Conservation (phyloP, 768 basidiomycete genomes). For the Exidia glandulosa region DNA sequence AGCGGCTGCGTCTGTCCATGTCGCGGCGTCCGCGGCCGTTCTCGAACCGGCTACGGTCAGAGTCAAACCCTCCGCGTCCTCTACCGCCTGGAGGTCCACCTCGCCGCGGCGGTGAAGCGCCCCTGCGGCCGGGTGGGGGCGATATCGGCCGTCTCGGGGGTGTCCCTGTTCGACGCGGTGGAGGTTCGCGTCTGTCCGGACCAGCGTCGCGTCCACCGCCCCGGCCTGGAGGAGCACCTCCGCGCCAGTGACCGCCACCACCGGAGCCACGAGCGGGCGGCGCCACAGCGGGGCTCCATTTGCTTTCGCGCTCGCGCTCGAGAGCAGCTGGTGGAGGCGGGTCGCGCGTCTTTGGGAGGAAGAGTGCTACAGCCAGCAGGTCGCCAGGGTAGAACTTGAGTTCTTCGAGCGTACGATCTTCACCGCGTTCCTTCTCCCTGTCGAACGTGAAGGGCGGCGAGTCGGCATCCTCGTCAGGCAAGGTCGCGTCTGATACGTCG, state of each 20-base stretch:
- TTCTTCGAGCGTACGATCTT: conserved; percentile 68
- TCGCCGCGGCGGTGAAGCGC: too few species aligned
- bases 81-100: conserved; percentile 25
- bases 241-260: conserved; percentile 30
- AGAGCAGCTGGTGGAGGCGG: conserved; percentile 33
- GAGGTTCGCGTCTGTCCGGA: conserved; percentile 56
- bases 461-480: conserved; percentile 34
- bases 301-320: conserved; percentile 28
- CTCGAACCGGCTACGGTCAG: conserved; percentile 9
- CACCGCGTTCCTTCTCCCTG: conserved; percentile 32
- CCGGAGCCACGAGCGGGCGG: conserved; percentile 11
- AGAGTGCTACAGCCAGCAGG: conserved; percentile 61
- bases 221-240: conserved; percentile 36
- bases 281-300: conserved; percentile 7
- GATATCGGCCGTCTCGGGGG: neutral
- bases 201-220: conserved; percentile 56
- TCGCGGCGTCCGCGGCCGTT: conserved; percentile 18
- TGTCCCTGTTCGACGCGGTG: conserved; percentile 18
- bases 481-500: conserved; percentile 75
- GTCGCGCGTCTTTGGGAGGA: conserved; percentile 53
- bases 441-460: conserved; percentile 1
- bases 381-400: conserved; percentile 74
- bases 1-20: too few species aligned
- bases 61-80: conserved; percentile 33
- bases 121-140: too few species aligned